Base-by-base conservation (phyloP, 2,329 filamentous ascomycete species). In the Huntiella bhutanensis region DNA sequence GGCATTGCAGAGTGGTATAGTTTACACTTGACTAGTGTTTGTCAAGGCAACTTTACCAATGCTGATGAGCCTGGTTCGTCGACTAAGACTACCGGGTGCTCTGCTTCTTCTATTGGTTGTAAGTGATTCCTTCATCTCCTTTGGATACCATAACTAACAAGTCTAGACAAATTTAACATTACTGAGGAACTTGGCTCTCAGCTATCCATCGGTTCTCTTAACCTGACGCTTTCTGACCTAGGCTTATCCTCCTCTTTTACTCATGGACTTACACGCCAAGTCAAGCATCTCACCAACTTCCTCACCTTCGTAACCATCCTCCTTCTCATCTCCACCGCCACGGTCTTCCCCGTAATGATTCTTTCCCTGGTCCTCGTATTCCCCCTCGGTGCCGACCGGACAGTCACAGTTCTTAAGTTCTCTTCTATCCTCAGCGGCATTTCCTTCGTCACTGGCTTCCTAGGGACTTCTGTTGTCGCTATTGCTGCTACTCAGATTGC, bases 1-100 rank as follows among this genome's bases (percentile, higher is more conserved):
- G 66, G 67, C 17, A 63, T 71, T 47, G 61, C 62, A 1, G 59
- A 70, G 50, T 71, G 68, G 68, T 71, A 70, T 53, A 69, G 66
- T 12, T 50, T 71, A 28, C 68, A 71, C 51, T 52, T 71, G 53
- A 65, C 67, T 64, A 60, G 61, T 35, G 55, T 59, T 3, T 71
- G 68, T 55, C 58, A 68, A 53, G 68, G 68, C 41, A 52, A 60
- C 52, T 71, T 62, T 51, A 58, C 59, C 36, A n/a, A 43, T 45
- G 59, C 60, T 1, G 66, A 65, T 3, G 33, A 38, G 7, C 19
- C 43, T 33, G 56, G 47, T 6, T 52, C 56, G 3, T 54, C 54
- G 19, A 60, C 63, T 49, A 68, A 68, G 49, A 57, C 63, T 13
- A 65, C 64, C 17, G 62, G 64, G 54, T 70, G 67, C 55, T 68